phyloP scores from a whole-genome alignment of 129 eudicot genomes.

The Flaveria ramosissima region DNA sequence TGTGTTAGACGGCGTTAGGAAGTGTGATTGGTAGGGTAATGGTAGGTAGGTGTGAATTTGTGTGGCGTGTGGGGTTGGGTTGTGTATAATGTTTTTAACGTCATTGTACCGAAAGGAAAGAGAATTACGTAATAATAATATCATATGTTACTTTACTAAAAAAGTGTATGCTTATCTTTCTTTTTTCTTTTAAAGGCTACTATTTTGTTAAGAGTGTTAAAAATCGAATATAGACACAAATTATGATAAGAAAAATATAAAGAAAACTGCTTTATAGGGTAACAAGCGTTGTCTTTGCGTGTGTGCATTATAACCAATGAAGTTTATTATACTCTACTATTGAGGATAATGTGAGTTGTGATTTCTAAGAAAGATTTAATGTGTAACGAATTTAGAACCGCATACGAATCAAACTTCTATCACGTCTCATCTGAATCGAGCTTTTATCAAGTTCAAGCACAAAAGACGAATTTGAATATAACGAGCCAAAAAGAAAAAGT shows the following conservation, averaged over 20 bases:
- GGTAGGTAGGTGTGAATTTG: slow-evolving; percentile 13
- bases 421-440: background rate
- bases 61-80: slow-evolving; percentile 29
- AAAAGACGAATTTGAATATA: background rate
- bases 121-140: background rate
- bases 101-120: slow-evolving; percentile 10
- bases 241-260: too few species aligned
- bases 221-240: background rate
- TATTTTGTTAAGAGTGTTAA: too few species aligned
- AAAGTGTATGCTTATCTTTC: background rate
- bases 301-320: too few species aligned
- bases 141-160: too few species aligned
- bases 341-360: too few species aligned
- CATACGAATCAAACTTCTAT: background rate
- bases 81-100: slow-evolving; percentile 36
- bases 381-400: background rate
- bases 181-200: too few species aligned
- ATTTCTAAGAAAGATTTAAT: too few species aligned
- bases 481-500: background rate
- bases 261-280: too few species aligned
- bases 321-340: too few species aligned
- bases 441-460: background rate
- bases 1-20: slow-evolving; percentile 43
- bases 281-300: too few species aligned
- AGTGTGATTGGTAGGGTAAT: slow-evolving; percentile 21